These are phyloP conservation scores for Ogataea populi-albae DNA, from an alignment of 805 yeast species.

Conservation along the genomic window DNA sequence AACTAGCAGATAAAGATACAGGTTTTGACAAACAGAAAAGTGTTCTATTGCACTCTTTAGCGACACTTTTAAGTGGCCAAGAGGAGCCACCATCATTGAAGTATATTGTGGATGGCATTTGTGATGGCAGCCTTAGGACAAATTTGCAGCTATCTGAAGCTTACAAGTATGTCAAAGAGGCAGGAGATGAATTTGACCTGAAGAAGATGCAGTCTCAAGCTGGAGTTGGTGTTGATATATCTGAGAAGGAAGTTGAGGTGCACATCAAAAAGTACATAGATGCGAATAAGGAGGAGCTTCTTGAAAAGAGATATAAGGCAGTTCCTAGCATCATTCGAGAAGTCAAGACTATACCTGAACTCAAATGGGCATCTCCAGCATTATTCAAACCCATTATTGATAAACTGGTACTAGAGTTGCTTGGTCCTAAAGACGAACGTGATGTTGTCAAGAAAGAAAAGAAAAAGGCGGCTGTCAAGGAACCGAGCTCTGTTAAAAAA, in stretches of 20 bases:
- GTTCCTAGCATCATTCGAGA: conserved; percentile 78
- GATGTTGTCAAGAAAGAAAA: conserved; percentile 79
- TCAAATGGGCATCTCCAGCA: conserved; percentile 92
- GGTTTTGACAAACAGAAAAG: conserved; percentile 57
- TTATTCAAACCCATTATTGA: conserved; percentile 87
- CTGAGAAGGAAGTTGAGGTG: conserved; percentile 59
- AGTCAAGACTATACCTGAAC: conserved; percentile 64
- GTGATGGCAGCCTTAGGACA: conserved; percentile 60
- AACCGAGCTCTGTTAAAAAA: conserved; percentile 17
- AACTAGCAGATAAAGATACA: conserved; percentile 36
- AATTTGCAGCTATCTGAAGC: conserved; percentile 79
- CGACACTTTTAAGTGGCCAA: conserved; percentile 65
- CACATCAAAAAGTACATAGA: conserved; percentile 60
- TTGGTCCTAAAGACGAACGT: conserved; percentile 97
- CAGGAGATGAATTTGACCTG: conserved; percentile 42
- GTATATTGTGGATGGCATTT: conserved; percentile 58
- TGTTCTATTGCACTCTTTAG: conserved; percentile 72
- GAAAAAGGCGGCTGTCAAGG: conserved; percentile 43
- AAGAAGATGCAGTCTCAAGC: conserved; percentile 59
- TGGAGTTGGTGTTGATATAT: conserved; percentile 79
- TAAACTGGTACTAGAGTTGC: conserved; percentile 58
- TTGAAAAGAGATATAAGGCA: conserved; percentile 70
- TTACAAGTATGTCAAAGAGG: conserved; percentile 62
- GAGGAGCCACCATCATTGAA: conserved; percentile 47
- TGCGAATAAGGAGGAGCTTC: conserved; percentile 56